Percentiles rank a stretch among this genome's conserved stretches.
Conservation (phyloP, 306 rosid genomes). For the Pyrus communis region DNA sequence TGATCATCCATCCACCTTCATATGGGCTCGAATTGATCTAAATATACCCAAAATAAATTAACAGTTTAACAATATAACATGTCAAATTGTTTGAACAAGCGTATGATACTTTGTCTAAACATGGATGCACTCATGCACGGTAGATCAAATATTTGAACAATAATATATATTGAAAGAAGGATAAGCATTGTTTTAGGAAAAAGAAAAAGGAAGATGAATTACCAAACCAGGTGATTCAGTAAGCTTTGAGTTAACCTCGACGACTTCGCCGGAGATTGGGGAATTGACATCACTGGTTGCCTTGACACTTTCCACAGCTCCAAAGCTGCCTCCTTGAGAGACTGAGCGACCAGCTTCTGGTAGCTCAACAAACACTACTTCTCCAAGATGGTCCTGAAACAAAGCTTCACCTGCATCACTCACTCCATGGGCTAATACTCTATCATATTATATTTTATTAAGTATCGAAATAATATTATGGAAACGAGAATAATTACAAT, state of each 20-base stretch:
- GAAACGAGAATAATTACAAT: not conserved
- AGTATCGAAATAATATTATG: not conserved
- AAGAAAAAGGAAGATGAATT: slow-evolving; percentile 9
- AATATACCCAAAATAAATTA: not conserved
- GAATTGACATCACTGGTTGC: slow-evolving; percentile 92
- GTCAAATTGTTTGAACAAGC: not conserved
- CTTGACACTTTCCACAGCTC: slow-evolving; percentile 97
- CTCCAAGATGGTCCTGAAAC: slow-evolving; percentile 88
- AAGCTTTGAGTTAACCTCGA: slow-evolving; percentile 75
- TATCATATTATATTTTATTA: too few species aligned
- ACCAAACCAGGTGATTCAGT: slow-evolving; percentile 71
- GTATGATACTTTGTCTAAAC: not conserved
- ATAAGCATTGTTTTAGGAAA: not conserved
- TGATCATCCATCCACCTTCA: slow-evolving; percentile 95
- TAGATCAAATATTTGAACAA: not conserved
- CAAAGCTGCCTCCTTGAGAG: slow-evolving; percentile 47
- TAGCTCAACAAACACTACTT: slow-evolving; percentile 89
- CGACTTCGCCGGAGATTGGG: slow-evolving; percentile 87
- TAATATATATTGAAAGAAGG: not conserved
- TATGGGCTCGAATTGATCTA: slow-evolving; percentile 72
- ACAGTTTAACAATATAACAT: not conserved
- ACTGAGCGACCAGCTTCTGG: slow-evolving; percentile 64
- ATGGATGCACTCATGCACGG: not conserved
- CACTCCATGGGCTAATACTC: not conserved
- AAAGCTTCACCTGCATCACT: not conserved